Percentiles rank a stretch among this genome's conserved stretches.
These are phyloP conservation scores for Cercospora zeae-maydis DNA, from an alignment of 2,329 filamentous ascomycete genomes.

Conservation along the genomic window DNA sequence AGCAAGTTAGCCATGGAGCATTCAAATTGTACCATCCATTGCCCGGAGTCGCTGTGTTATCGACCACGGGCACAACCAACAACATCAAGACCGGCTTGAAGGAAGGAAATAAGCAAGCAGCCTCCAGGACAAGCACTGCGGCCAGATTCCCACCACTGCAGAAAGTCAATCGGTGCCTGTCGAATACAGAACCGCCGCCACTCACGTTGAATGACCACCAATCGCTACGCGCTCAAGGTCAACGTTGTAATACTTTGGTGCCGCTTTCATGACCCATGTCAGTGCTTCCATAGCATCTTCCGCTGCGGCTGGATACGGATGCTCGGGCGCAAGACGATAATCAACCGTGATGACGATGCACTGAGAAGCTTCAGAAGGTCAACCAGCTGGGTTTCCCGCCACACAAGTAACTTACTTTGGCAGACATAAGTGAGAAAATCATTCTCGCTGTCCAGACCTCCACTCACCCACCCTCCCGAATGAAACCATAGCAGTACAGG, in stretches of 20 bases:
- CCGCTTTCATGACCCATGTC: slow-evolving; percentile 36
- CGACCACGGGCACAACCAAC: slow-evolving; percentile 22
- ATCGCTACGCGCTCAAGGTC: slow-evolving; percentile 20
- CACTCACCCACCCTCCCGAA: slow-evolving; percentile 20
- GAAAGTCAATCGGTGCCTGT: background rate
- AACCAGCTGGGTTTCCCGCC: background rate
- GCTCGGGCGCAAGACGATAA: slow-evolving; percentile 46
- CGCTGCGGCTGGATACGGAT: slow-evolving; percentile 44
- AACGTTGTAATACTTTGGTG: slow-evolving; percentile 15
- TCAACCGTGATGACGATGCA: slow-evolving; percentile 22
- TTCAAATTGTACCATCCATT: slow-evolving; percentile 24
- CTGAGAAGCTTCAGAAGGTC: slow-evolving; percentile 12
- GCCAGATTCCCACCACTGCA: slow-evolving; percentile 21
- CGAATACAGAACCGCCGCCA: background rate
- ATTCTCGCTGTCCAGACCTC: slow-evolving; percentile 23
- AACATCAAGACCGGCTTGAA: slow-evolving; percentile 22
- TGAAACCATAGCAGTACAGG: slow-evolving; percentile 13
- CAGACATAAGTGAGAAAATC: slow-evolving; percentile 25
- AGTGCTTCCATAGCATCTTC: slow-evolving; percentile 47
- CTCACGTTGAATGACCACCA: slow-evolving; percentile 19
- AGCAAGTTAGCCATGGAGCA: slow-evolving; percentile 22
- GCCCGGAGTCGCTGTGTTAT: slow-evolving; percentile 20
- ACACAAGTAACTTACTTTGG: slow-evolving; percentile 14
- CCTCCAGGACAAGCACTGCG: slow-evolving; percentile 21
- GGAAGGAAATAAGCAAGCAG: slow-evolving; percentile 21